Evolutionary conservation across 208 protist genomes (phyloP), one percentile per base, ranked within the genome.

Genomic region (Trypanosoma melophagium): DNA sequence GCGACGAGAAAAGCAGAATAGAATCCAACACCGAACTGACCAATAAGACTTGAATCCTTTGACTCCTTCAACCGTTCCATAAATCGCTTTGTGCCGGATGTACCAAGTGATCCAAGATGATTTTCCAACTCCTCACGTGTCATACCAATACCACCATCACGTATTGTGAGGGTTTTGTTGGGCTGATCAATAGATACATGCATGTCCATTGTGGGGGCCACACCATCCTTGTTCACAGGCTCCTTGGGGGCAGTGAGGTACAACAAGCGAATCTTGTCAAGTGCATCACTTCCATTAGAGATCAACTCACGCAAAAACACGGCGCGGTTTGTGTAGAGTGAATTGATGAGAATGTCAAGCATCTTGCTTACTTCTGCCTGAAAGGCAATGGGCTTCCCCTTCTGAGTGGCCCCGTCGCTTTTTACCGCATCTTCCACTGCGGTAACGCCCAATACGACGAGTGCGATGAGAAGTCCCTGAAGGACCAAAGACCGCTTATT

Each of bases 11-110:
- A 99, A 17, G 98, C 96, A 22, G 99, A 99, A 89, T 99, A 99
- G 83, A 99, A 99, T 76, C 99, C 99, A 28, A 99, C 99, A 86
- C 99, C 99, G 76, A 99, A 99, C 93, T 99, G 99, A 47, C 99
- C 99, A 90, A 99, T 99, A 21, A 99, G 82, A 74, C 93, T 98
- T 54, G 86, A 82, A 77, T 98, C 96, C 66, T 87, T 69, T 53
- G 75, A 54, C 58, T 92, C 82, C 73, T 89, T 45, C 38, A 95
- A 63, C 53, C 71, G 69, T 71, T 98, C 92, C 35, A 99, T 79
- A 63, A 99, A 99, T 17, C 88, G 76, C 77, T 97, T 99, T 12
- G 99, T 99, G 63, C 99, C 99, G 10, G 98, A 99, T 19, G 97
- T 89, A 24, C 99, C 99, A 67, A 99, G 99, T 7, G 97, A 99